A percentile compares a stretch with the other conserved stretches of the same genome.
Evolutionary conservation across 805 yeast species (phyloP).

Genomic region (Wickerhamiella brachini): DNA sequence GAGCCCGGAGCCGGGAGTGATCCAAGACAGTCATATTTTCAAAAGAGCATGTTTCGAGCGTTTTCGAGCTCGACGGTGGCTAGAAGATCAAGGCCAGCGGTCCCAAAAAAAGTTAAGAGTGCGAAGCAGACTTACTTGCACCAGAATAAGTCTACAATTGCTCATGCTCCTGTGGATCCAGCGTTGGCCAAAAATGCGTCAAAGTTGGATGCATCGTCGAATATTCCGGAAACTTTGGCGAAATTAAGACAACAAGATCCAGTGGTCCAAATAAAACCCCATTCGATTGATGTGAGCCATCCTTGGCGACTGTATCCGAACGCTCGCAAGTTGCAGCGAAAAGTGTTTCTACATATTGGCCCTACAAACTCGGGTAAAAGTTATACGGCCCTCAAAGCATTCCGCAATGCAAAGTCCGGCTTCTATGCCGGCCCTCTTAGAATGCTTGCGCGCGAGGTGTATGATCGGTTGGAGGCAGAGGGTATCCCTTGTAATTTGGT

Average conservation of each 20-base stretch:
- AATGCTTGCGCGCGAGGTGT: slow-evolving; percentile 80
- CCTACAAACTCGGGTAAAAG: slow-evolving; percentile 98
- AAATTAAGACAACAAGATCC: not conserved
- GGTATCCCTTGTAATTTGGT: slow-evolving; percentile 65
- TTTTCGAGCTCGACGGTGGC: not conserved
- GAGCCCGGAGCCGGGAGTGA: no score
- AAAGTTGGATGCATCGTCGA: not conserved
- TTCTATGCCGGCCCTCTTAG: slow-evolving; percentile 92
- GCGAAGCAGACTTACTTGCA: not conserved
- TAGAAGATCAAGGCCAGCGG: not conserved
- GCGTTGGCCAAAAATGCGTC: not conserved
- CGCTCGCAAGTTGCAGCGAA: slow-evolving; percentile 67
- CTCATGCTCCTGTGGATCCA: not conserved
- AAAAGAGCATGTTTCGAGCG: not conserved
- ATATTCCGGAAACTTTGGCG: not conserved
- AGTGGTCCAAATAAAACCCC: not conserved
- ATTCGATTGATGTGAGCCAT: slow-evolving; percentile 31
- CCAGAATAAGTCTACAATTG: not conserved
- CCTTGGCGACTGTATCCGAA: slow-evolving; percentile 76
- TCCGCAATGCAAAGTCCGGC: slow-evolving; percentile 57
- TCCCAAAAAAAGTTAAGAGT: not conserved
- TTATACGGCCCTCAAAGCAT: slow-evolving; percentile 57
- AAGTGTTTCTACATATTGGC: slow-evolving; percentile 85
- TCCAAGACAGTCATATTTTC: not conserved
- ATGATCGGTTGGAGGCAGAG: slow-evolving; percentile 58